Evolutionary conservation across 2,329 filamentous ascomycete species (phyloP).

Genomic region (Colletotrichum spinosum): DNA sequence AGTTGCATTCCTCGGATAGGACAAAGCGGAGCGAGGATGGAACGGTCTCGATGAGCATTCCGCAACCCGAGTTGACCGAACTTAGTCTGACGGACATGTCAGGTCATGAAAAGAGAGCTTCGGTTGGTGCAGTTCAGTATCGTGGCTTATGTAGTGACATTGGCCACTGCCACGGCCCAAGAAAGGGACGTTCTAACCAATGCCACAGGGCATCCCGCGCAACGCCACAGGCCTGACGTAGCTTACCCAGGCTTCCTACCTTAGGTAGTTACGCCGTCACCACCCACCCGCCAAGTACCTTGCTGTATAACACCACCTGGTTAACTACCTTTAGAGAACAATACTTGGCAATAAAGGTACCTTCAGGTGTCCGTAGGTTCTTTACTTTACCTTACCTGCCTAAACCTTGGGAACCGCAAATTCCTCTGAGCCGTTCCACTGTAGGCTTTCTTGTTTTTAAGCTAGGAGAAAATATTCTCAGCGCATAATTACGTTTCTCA

Average conservation of each 20-base stretch:
- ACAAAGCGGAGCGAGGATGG: background rate
- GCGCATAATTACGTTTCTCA: no score
- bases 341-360: background rate
- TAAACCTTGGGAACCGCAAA: no score
- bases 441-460: no score
- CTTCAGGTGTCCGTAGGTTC: background rate
- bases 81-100: background rate
- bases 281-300: background rate
- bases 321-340: no score
- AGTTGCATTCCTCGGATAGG: no score
- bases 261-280: conserved; percentile 21
- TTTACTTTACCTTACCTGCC: background rate
- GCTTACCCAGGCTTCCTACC: conserved; percentile 7
- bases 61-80: background rate
- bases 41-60: background rate
- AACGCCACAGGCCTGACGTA: conserved; percentile 32
- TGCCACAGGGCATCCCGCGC: conserved; percentile 11
- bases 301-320: no score
- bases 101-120: background rate
- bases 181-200: no score
- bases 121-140: no score
- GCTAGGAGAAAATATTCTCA: no score
- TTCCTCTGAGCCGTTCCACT: no score
- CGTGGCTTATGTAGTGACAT: background rate
- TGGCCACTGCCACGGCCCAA: no score